Percentiles rank a stretch among this genome's conserved stretches.
Evolutionary conservation across 2,329 filamentous ascomycete genomes (phyloP).

Genomic region (Fusarium concolor): DNA sequence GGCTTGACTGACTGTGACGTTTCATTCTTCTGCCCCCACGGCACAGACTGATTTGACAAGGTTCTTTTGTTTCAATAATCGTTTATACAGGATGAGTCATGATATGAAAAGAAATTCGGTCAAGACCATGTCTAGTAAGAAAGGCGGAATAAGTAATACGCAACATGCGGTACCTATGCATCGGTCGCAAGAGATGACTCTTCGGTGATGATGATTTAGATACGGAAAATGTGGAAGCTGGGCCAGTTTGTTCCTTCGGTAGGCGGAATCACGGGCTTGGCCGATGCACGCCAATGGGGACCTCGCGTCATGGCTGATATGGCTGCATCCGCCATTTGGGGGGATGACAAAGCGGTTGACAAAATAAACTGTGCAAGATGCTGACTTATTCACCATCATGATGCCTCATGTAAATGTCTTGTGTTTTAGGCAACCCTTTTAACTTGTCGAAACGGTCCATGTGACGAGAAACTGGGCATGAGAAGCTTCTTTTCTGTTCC

Average conservation of each 20-base stretch:
- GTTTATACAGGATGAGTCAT: conserved; percentile 28
- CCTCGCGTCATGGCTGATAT: conserved; percentile 39
- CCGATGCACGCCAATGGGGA: conserved; percentile 42
- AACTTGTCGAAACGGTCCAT: conserved; percentile 16
- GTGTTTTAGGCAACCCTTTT: conserved; percentile 30
- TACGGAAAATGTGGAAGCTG: conserved; percentile 19
- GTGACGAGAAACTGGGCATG: conserved; percentile 5
- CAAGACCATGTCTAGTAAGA: conserved; percentile 29
- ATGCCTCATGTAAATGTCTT: conserved; percentile 35
- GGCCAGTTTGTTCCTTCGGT: conserved; percentile 19
- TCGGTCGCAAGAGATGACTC: conserved; percentile 15
- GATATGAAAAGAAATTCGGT: conserved; percentile 18
- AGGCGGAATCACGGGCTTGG: conserved; percentile 39
- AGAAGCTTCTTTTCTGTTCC: conserved; percentile 6
- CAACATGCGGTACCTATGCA: neutral
- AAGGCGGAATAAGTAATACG: conserved; percentile 21
- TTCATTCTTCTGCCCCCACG: conserved; percentile 38
- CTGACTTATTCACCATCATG: conserved; percentile 7
- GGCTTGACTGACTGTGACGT: conserved; percentile 31
- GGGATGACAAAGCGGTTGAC: conserved; percentile 19
- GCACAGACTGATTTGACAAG: conserved; percentile 5
- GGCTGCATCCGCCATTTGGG: conserved; percentile 31
- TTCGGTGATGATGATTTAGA: conserved; percentile 6
- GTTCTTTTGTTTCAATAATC: conserved; percentile 11
- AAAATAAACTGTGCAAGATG: conserved; percentile 12